A percentile compares a stretch with the other conserved stretches of the same genome.
These are phyloP conservation scores for Scheffersomyces titani DNA, from an alignment of 1,139 yeast genomes.

Conservation along the genomic window DNA sequence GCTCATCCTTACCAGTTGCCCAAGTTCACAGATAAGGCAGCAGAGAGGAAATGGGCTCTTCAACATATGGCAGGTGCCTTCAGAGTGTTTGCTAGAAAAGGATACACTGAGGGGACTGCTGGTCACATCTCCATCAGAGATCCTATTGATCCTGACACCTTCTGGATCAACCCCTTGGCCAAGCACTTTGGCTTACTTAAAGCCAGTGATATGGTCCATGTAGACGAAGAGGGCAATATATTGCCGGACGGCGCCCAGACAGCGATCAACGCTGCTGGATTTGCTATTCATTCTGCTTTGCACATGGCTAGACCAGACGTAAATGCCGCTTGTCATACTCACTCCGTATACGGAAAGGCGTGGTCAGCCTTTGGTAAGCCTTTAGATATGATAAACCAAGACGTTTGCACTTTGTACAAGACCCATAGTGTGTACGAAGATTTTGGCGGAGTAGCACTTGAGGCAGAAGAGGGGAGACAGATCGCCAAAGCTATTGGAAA, in stretches of 20 bases:
- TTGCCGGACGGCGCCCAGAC: conserved; percentile 63
- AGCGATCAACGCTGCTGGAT: conserved; percentile 80
- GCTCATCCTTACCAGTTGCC: conserved; percentile 55
- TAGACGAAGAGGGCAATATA: conserved; percentile 69
- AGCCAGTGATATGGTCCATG: conserved; percentile 76
- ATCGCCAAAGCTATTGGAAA: conserved; percentile 69
- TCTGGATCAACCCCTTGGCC: conserved; percentile 81
- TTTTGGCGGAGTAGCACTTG: conserved; percentile 82
- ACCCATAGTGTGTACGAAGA: conserved; percentile 64
- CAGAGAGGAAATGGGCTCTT: conserved; percentile 61
- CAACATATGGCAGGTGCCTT: conserved; percentile 85
- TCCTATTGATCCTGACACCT: conserved; percentile 68
- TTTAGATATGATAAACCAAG: conserved; percentile 80
- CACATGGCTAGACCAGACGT: conserved; percentile 81
- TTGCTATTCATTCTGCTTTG: conserved; percentile 74
- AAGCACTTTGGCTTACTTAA: conserved; percentile 69
- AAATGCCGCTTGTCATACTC: conserved; percentile 81
- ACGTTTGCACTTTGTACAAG: conserved; percentile 67
- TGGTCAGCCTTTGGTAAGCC: conserved; percentile 71
- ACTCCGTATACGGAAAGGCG: conserved; percentile 74
- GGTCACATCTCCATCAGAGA: conserved; percentile 83
- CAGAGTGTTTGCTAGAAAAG: conserved; percentile 72
- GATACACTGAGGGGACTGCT: conserved; percentile 75
- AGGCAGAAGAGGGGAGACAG: conserved; percentile 66
- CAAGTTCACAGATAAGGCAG: conserved; percentile 46